Percentiles rank a stretch among this genome's conserved stretches.
phyloP scores from a whole-genome alignment of 2,329 filamentous ascomycete genomes.

The Penicillium sp. region DNA sequence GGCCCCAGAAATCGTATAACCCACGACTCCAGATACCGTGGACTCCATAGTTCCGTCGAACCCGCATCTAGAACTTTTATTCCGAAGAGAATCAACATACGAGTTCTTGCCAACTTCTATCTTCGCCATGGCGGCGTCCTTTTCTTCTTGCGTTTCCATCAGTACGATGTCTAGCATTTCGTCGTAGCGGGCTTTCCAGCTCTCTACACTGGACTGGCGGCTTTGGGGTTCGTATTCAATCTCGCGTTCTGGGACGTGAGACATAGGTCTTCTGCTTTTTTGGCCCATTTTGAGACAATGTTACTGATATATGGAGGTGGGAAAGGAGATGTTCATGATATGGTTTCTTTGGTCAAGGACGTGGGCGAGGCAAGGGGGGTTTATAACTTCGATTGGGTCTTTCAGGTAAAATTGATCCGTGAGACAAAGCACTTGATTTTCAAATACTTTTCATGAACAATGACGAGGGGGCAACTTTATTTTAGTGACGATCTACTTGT shows the following conservation, averaged over 20 bases:
- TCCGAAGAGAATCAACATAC: background rate
- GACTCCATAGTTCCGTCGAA: background rate
- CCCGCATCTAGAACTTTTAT: background rate
- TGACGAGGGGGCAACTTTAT: background rate
- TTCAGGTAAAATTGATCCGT: background rate
- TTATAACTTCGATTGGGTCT: background rate
- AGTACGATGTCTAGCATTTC: background rate
- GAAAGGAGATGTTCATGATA: too few species aligned
- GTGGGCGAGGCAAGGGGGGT: background rate
- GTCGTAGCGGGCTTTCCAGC: background rate
- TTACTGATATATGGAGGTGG: background rate
- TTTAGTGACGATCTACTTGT: background rate
- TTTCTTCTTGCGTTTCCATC: background rate
- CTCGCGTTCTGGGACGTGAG: background rate
- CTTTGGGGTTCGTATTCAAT: background rate
- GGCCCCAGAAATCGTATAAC: background rate
- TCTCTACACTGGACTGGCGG: background rate
- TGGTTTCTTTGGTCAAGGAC: background rate
- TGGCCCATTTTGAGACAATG: background rate
- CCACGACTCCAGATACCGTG: too few species aligned
- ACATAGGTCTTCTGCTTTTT: background rate
- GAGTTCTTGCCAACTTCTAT: background rate
- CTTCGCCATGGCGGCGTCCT: background rate
- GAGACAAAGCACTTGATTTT: background rate
- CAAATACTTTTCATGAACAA: background rate